phyloP scores from a whole-genome alignment of 2,329 filamentous ascomycete genomes.

The Hymenoscyphus scutula region DNA sequence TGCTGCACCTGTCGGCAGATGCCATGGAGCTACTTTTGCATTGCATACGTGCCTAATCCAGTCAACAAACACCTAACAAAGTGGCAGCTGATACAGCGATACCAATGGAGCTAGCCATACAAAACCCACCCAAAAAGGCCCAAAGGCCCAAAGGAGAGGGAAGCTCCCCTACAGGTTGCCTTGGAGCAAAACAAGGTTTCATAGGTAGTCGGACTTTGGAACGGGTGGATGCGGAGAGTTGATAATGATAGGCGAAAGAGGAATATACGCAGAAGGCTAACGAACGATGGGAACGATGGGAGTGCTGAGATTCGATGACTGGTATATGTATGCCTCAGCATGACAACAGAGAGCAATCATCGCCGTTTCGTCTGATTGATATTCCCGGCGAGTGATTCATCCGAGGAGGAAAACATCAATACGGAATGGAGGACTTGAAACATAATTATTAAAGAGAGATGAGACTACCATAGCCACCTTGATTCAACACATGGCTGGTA shows the following conservation, averaged over 20 bases:
- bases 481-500: background rate
- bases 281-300: background rate
- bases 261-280: background rate
- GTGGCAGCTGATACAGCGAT: background rate
- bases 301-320: background rate
- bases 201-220: background rate
- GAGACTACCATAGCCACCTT: background rate
- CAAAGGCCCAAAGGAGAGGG: background rate
- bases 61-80: too few species aligned
- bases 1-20: slow-evolving; percentile 4
- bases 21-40: background rate
- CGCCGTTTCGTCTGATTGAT: background rate
- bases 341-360: background rate
- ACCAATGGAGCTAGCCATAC: background rate
- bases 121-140: background rate
- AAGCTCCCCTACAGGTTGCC: slow-evolving; percentile 2
- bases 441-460: background rate
- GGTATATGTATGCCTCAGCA: background rate
- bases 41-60: background rate
- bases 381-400: background rate
- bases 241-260: background rate
- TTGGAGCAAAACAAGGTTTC: background rate
- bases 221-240: background rate
- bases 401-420: background rate
- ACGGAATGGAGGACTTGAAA: background rate